A percentile compares a stretch with the other conserved stretches of the same genome.
Conservation (phyloP, 1,284 basidiomycete genomes). For the Sporisorium graminicola region DNA sequence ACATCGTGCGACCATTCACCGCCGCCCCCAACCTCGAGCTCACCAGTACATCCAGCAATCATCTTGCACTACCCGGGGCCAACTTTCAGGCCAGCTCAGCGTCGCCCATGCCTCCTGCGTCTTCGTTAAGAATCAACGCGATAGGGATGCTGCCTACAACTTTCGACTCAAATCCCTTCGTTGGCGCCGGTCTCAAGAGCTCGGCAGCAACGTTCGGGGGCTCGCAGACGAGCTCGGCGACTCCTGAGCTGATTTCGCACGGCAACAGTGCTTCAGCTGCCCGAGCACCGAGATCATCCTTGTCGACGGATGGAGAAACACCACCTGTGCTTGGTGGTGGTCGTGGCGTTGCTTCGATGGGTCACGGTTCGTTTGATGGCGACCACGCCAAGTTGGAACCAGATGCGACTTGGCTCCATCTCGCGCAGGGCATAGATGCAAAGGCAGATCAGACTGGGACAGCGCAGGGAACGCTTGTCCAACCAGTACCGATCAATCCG, state of each 20-base stretch:
- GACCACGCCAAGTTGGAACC: slow-evolving; percentile 1
- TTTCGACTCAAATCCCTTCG: slow-evolving; percentile 6
- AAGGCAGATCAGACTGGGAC: not conserved
- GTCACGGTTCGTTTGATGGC: not conserved
- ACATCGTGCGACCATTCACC: slow-evolving; percentile 35
- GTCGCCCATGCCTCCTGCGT: slow-evolving; percentile 12
- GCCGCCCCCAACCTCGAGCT: slow-evolving; percentile 28
- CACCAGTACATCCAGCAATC: not conserved
- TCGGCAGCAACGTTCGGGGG: slow-evolving; percentile 13
- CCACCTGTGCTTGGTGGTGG: slow-evolving; percentile 3
- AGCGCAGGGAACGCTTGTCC: slow-evolving; percentile 12
- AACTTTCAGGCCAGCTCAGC: slow-evolving; percentile 26
- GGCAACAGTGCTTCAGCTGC: slow-evolving; percentile 3
- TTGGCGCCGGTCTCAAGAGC: slow-evolving; percentile 9
- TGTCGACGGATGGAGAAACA: slow-evolving; percentile 43
- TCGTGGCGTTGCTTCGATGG: not conserved
- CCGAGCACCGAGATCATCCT: slow-evolving; percentile 22
- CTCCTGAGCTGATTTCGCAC: slow-evolving; percentile 27
- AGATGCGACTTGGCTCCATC: slow-evolving; percentile 11
- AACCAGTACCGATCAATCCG: slow-evolving; percentile 31
- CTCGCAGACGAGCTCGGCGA: slow-evolving; percentile 31
- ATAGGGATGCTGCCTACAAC: not conserved
- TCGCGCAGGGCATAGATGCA: not conserved
- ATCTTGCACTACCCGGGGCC: slow-evolving; percentile 17
- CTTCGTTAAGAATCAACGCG: not conserved